Evolutionary conservation across 1,139 yeast genomes (phyloP), one percentile per base, ranked within the genome.

Genomic region (Suhomyces bokatorum): DNA sequence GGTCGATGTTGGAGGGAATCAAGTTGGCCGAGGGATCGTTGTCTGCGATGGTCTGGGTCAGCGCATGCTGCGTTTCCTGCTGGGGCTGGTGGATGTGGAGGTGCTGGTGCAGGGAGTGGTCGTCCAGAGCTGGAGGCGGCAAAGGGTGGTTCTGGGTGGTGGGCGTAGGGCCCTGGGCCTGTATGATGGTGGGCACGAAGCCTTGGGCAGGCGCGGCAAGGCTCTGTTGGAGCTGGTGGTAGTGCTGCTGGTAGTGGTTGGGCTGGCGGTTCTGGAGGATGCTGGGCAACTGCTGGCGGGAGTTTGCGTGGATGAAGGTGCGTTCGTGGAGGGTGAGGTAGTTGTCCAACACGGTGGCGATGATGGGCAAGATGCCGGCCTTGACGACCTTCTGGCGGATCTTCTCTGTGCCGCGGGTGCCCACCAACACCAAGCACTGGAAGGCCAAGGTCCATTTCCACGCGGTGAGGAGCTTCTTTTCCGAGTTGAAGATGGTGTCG

Each of bases 401-500:
- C 45, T 74, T 73, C 63, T 91, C 97, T 1, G 95, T 83, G 27
- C 99, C 99, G 54, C 98, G 75, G 1, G 97, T 91, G 13, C 97
- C 97, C 24, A 93, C 81, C 49, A 90, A 77, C 1, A 91, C 96
- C 48, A 93, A 69, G 59, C 97, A 90, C 66, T 93, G 98, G 60
- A 93, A 83, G 0, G 97, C 89, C 48, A 93, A 70, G 6, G 96
- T 88, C 99, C 99, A 93, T 67, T 91, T 93, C 97, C 97, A 91
- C 0, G 96, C 93, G 14, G 83, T 77, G 46, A 87, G 69, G 20
- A 85, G 75, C 49, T 77, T 78, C 51, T 68, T 69, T 46, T 77
- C 81, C 39, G 68, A 64, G 47, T 68, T 69, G 43, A 76, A 75
- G 26, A 79, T 67, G 53, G 59, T 64, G 44, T 70, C 75, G 40